Conservation (phyloP, 495 filamentous ascomycete genomes). For the Talaromyces trachyspermus region DNA sequence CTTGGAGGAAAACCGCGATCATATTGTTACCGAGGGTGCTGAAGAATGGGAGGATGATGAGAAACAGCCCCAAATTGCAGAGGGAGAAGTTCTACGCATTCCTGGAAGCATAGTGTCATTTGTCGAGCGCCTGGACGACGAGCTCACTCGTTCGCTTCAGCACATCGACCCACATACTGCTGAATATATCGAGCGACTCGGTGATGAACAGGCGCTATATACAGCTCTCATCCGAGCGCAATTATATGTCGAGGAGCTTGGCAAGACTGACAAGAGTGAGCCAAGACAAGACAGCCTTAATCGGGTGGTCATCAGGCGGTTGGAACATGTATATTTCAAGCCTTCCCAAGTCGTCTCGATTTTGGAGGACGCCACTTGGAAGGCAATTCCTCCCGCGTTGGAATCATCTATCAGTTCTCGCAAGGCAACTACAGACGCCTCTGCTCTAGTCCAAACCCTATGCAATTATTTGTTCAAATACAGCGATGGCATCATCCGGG, state of each 20-base stretch:
- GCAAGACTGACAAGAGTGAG: constrained; percentile 62
- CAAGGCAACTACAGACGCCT: constrained; percentile 51
- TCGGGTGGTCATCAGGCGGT: constrained; percentile 81
- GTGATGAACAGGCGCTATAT: constrained; percentile 88
- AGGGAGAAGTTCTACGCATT: constrained; percentile 73
- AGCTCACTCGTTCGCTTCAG: constrained; percentile 91
- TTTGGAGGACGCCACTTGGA: constrained; percentile 88
- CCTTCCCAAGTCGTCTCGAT: constrained; percentile 88
- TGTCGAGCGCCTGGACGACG: constrained; percentile 92
- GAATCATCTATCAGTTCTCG: constrained; percentile 79
- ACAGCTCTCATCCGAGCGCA: constrained; percentile 79
- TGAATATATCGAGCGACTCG: constrained; percentile 93
- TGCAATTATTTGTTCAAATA: constrained; percentile 91
- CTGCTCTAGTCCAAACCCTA: constrained; percentile 72
- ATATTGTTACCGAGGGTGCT: constrained; percentile 79
- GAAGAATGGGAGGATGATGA: constrained; percentile 99
- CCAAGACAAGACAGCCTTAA: constrained; percentile 76
- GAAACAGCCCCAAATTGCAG: constrained; percentile 65
- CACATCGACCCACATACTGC: constrained; percentile 97
- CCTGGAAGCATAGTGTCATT: constrained; percentile 92
- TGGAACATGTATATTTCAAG: constrained; percentile 99
- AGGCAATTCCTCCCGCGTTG: constrained; percentile 60
- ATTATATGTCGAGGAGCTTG: constrained; percentile 77
- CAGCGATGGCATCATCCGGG: constrained; percentile 91
- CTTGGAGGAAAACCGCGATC: constrained; percentile 68